Evolutionary conservation across 306 rosid genomes (phyloP), one percentile per base, ranked within the genome.

Genomic region (Inga leiocalycina): DNA sequence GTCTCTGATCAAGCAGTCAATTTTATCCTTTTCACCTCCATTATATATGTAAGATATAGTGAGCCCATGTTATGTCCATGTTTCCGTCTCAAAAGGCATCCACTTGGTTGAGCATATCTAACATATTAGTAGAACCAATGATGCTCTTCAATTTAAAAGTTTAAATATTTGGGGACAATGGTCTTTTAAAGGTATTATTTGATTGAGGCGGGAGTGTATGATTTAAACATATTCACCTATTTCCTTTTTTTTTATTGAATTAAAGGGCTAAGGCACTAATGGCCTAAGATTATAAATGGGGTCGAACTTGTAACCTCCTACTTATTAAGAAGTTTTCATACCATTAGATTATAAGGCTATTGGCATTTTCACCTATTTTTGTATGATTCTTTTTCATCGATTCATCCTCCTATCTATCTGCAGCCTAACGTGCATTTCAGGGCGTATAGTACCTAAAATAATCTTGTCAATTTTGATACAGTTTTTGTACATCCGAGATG

Each of bases 401-500:
- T n/a, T n/a, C n/a, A n/a, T n/a, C n/a, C n/a, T n/a, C n/a, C n/a
- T n/a, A n/a, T n/a, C n/a, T n/a, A n/a, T 66, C 10, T 7, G 10
- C 0, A n/a, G 70, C 74, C 66, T 24, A 39, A 19, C 20, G 62
- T 6, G 61, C 22, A 43, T 56, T 37, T 5, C 41, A 0, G 6
- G 6, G 5, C 1, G 41, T 37, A 14, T 44, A 45, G 72, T 65
- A 52, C 67, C 81, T 52, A 19, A 10, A 71, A 43, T 41, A 46
- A 46, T 14, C 8, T 11, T 75, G 88, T 74, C n/a, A 54, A 67
- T 15, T 69, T 22, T 39, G 34, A 44, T 76, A 19, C 20, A 32
- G 30, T 24, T 71, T 41, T 34, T 59, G 27, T 64, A 54, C 73
- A 64, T 67, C 75, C 37, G 79, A 22, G 49, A 34, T 75, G 75